Conservation (phyloP, 164 flowering plant genomes). For the Vitis riparia region DNA sequence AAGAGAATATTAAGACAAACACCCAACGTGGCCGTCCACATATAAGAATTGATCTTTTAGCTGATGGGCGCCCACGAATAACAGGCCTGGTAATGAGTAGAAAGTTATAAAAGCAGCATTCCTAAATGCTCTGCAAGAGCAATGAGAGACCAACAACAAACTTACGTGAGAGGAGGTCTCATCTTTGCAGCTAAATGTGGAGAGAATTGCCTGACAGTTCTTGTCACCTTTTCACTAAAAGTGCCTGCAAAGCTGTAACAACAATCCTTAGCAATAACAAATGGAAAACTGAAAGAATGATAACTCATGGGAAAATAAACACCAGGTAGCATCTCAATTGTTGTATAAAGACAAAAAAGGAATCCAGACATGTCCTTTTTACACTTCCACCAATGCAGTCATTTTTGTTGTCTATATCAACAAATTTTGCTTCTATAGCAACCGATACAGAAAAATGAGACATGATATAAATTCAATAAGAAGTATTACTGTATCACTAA, state of each 20-base stretch:
- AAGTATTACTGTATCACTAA: neutral
- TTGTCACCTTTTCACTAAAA: constrained; percentile 91
- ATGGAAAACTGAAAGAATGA: neutral
- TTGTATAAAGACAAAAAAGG: neutral
- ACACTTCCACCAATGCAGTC: neutral
- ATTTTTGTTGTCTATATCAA: neutral
- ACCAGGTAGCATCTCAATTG: neutral
- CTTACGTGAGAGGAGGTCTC: constrained; percentile 93
- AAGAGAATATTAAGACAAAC: constrained; percentile 65
- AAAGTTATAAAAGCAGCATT: constrained; percentile 3
- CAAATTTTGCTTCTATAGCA: neutral
- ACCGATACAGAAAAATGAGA: neutral
- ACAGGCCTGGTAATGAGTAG: constrained; percentile 66
- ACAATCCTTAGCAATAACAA: constrained; percentile 19
- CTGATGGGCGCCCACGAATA: constrained; percentile 94
- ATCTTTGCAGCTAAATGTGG: constrained; percentile 97
- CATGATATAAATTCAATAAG: neutral
- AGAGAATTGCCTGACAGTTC: constrained; percentile 89
- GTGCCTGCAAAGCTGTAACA: constrained; percentile 90
- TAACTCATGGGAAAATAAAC: neutral
- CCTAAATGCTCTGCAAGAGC: constrained; percentile 1
- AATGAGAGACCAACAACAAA: constrained; percentile 1
- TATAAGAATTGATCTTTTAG: constrained; percentile 76
- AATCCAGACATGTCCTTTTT: neutral
- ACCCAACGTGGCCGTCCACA: constrained; percentile 97